Conservation (phyloP, 192 early-diverging fungal species). For the Dissophora globulifera region DNA sequence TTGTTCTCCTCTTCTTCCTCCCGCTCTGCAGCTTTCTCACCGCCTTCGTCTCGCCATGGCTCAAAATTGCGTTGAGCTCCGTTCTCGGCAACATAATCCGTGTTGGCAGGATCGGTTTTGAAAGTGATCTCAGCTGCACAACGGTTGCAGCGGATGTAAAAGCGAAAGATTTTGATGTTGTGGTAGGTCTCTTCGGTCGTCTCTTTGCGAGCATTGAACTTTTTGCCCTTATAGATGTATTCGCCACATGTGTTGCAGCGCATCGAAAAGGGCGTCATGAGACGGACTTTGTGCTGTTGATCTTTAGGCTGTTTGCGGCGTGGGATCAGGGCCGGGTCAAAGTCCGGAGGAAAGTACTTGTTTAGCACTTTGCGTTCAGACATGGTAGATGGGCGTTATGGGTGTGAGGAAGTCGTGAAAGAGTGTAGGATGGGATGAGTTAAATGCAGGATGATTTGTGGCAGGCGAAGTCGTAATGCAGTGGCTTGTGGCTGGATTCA, state of each 20-base stretch:
- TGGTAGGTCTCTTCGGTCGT: slow-evolving; percentile 79
- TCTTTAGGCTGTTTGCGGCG: slow-evolving; percentile 83
- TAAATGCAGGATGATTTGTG: too few species aligned
- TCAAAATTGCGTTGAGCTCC: slow-evolving; percentile 97
- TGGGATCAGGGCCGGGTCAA: slow-evolving; percentile 94
- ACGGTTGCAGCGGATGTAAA: slow-evolving; percentile 88
- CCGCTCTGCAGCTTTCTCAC: slow-evolving; percentile 67
- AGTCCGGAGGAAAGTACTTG: slow-evolving; percentile 98
- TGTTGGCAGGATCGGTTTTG: slow-evolving; percentile 96
- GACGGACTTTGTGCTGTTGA: slow-evolving; percentile 94
- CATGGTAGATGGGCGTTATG: slow-evolving; percentile 35
- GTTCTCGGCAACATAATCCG: slow-evolving; percentile 94
- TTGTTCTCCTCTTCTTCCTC: slow-evolving; percentile 90
- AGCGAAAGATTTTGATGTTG: slow-evolving; percentile 79
- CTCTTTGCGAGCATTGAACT: slow-evolving; percentile 98
- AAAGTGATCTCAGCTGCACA: slow-evolving; percentile 98
- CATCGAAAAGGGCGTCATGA: slow-evolving; percentile 99
- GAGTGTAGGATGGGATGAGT: too few species aligned
- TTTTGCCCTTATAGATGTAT: slow-evolving; percentile 97
- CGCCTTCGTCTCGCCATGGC: slow-evolving; percentile 84
- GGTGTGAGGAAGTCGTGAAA: too few species aligned
- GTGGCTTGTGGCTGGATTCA: not conserved
- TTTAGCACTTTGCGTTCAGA: slow-evolving; percentile 88
- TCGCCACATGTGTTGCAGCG: slow-evolving; percentile 95
- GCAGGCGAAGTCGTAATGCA: not conserved